Evolutionary conservation across 2,329 filamentous ascomycete genomes (phyloP).

Genomic region (Thelonectria discophora): DNA sequence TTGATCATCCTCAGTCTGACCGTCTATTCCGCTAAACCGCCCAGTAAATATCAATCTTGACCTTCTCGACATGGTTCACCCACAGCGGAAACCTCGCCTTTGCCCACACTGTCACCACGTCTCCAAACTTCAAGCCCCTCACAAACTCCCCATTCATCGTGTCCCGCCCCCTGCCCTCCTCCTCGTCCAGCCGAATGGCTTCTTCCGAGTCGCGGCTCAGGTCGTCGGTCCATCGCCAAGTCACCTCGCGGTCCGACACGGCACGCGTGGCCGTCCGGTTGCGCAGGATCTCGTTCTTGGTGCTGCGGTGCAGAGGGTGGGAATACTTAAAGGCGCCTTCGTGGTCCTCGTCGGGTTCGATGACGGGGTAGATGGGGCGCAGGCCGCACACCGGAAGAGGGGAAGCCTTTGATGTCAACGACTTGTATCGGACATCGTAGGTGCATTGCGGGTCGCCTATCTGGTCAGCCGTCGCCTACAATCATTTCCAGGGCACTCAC

Average conservation of each 20-base stretch:
- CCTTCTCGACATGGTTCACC: slow-evolving; percentile 60
- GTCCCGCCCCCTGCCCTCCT: slow-evolving; percentile 58
- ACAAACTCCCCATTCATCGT: slow-evolving; percentile 66
- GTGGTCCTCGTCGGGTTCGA: slow-evolving; percentile 28
- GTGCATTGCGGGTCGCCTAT: slow-evolving; percentile 43
- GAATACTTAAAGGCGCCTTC: slow-evolving; percentile 45
- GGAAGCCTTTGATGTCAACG: slow-evolving; percentile 29
- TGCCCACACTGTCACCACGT: slow-evolving; percentile 69
- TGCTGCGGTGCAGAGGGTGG: slow-evolving; percentile 48
- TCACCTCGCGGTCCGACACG: slow-evolving; percentile 55
- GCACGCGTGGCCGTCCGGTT: slow-evolving; percentile 52
- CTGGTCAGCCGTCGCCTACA: slow-evolving; percentile 1
- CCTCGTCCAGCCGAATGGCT: slow-evolving; percentile 49
- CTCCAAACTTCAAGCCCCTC: slow-evolving; percentile 63
- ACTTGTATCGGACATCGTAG: slow-evolving; percentile 42
- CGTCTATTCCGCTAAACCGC: slow-evolving; percentile 49
- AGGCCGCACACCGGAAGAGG: slow-evolving; percentile 48
- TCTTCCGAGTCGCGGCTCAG: slow-evolving; percentile 54
- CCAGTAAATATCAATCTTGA: slow-evolving; percentile 67
- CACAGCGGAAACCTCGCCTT: slow-evolving; percentile 65
- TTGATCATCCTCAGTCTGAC: not conserved
- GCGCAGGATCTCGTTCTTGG: slow-evolving; percentile 57
- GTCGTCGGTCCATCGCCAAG: slow-evolving; percentile 63
- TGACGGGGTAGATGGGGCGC: slow-evolving; percentile 48
- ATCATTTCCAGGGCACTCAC: slow-evolving; percentile 33